These are phyloP conservation scores for Rhodotorula sp. DNA, from an alignment of 1,284 basidiomycete species.

Conservation along the genomic window DNA sequence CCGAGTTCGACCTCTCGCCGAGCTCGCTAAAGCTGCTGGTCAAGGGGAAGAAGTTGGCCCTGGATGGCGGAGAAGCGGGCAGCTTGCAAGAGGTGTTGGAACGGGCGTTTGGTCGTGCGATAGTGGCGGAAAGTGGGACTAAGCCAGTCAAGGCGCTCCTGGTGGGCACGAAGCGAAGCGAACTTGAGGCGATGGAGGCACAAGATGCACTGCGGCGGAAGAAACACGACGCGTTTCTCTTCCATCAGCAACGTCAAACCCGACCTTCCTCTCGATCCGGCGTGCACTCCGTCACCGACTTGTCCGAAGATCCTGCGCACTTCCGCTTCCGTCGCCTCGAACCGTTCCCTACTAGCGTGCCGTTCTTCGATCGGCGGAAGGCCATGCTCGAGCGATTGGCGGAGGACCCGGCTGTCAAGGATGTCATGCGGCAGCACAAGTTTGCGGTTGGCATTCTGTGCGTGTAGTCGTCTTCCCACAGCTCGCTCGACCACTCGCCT, in stretches of 20 bases:
- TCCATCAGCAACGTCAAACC: conserved; percentile 11
- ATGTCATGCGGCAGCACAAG: conserved; percentile 30
- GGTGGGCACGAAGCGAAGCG: conserved; percentile 25
- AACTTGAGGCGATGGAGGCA: conserved; percentile 21
- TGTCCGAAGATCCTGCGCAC: conserved; percentile 8
- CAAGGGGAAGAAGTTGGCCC: conserved; percentile 27
- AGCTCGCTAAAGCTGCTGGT: conserved; percentile 32
- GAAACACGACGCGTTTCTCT: conserved; percentile 25
- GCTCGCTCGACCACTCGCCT: not conserved
- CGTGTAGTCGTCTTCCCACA: conserved; percentile 38
- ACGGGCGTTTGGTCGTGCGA: too few relatives aligned
- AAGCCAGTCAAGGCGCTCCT: conserved; percentile 33
- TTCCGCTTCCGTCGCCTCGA: conserved; percentile 34
- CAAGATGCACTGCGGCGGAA: conserved; percentile 15
- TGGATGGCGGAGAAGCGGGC: not conserved
- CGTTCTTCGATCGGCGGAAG: conserved; percentile 22
- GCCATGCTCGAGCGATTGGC: conserved; percentile 34
- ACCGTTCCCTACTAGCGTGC: conserved; percentile 33
- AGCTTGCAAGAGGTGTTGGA: not conserved
- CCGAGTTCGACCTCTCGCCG: conserved; percentile 25
- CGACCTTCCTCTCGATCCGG: conserved; percentile 16
- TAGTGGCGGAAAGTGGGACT: not conserved
- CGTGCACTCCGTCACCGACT: conserved; percentile 12
- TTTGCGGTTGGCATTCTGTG: conserved; percentile 34
- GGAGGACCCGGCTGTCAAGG: conserved; percentile 35